These are phyloP conservation scores for Maudiozyma serrabonitensis DNA, from an alignment of 805 yeast species.

Conservation along the genomic window DNA sequence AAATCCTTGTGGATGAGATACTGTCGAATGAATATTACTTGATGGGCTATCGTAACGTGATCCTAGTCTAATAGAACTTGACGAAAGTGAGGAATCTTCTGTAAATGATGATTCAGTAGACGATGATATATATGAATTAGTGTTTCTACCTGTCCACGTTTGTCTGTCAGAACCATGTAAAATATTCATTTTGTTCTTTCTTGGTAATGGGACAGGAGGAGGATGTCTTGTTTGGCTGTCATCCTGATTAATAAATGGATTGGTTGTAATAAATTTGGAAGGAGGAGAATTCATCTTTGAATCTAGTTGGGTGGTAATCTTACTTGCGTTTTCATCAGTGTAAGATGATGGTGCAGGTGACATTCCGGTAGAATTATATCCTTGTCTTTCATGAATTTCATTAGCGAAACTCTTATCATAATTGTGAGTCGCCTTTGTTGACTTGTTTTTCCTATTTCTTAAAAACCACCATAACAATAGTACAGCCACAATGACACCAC, in stretches of 20 bases:
- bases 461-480: slow-evolving; percentile 15
- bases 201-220: slow-evolving; percentile 18
- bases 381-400: slow-evolving; percentile 14
- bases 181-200: slow-evolving; percentile 7
- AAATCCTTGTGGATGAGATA: slow-evolving; percentile 11
- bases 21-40: not conserved
- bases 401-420: slow-evolving; percentile 11
- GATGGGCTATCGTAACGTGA: not conserved
- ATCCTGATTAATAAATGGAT: slow-evolving; percentile 23
- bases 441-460: slow-evolving; percentile 7
- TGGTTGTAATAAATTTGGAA: not conserved
- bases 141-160: not conserved
- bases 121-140: not conserved
- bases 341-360: not conserved
- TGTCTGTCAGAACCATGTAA: not conserved
- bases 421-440: not conserved
- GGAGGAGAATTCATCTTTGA: not conserved
- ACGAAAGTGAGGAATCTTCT: slow-evolving; percentile 12
- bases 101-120: slow-evolving; percentile 13
- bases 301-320: not conserved
- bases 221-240: slow-evolving; percentile 14
- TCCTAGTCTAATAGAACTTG: slow-evolving; percentile 9
- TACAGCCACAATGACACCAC: slow-evolving; percentile 17
- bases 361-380: not conserved
- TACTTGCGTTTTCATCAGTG: not conserved